phyloP scores from a whole-genome alignment of 2,329 filamentous ascomycete genomes.

The Phialemoniopsis sp. region DNA sequence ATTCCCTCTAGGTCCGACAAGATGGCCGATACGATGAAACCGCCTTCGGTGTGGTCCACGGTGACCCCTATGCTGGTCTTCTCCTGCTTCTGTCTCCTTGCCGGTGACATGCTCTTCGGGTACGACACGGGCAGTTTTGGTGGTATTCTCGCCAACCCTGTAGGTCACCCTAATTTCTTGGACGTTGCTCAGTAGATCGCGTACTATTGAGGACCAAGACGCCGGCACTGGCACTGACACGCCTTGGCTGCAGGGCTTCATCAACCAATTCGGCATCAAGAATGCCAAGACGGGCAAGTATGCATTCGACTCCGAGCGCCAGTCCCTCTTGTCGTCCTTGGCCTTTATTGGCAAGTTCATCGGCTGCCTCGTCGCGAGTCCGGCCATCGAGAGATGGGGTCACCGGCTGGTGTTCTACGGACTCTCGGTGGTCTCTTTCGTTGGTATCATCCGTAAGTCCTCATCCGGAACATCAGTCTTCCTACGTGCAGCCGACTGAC shows the following conservation, averaged over 20 bases:
- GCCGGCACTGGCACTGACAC: no score
- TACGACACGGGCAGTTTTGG: constrained; percentile 15
- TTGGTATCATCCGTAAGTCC: constrained; percentile 11
- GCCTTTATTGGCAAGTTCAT: constrained; percentile 14
- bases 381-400: constrained; percentile 11
- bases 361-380: constrained; percentile 11
- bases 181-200: no score
- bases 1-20: background rate
- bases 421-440: constrained; percentile 10
- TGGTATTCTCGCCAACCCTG: constrained; percentile 12
- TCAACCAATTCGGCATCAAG: constrained; percentile 5
- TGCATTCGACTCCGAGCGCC: constrained; percentile 8
- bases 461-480: no score
- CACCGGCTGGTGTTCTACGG: constrained; percentile 10
- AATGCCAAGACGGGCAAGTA: constrained; percentile 5
- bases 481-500: background rate
- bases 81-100: constrained; percentile 14
- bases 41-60: constrained; percentile 1
- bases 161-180: constrained; percentile 2
- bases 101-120: constrained; percentile 14
- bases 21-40: background rate
- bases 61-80: constrained; percentile 12
- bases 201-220: no score
- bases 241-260: no score
- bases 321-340: constrained; percentile 8